Base-by-base conservation (phyloP, 2,329 filamentous ascomycete genomes). In the Aspergillus sclerotialis region DNA sequence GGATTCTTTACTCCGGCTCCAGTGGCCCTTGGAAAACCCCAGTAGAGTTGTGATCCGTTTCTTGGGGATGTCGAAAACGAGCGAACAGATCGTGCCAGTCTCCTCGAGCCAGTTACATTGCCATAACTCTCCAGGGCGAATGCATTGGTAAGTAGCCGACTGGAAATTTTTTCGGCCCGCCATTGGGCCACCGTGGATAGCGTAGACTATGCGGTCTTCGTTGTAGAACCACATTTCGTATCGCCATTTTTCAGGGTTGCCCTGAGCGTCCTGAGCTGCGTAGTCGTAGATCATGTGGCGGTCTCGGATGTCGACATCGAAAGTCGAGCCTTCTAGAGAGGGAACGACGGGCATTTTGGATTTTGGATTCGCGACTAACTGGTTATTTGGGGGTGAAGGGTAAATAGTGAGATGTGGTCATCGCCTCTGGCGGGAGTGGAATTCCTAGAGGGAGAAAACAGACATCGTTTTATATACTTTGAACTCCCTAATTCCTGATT, bases 201-300 rank as follows among this genome's bases (percentile, higher is more conserved):
- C 67, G 44, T 78, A 78, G 38, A 78, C 68, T 30, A 76, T 67
- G 4, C 72, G 66, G 35, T 65, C 56, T 12, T 67, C 55, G n/a
- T 67, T 73, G 45, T 71, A 72, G 55, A 76, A 76, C 74, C 75
- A 78, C 48, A 78, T 68, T 39, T 78, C 75, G 44, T 78, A 78
- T 2, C 71, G 67, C 75, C 74, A 78, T 49, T 74, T 77, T 33
- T 76, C 70, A 0, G 71, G 66, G 4, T 69, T 69, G 7, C 72
- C 70, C 1, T 66, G 36, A 2, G 41, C 43, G 35, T 72, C 66
- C 33, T 68, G 53, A 1, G 69, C 72, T 26, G 68, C 61, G 43
- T 77, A 76, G 43, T 78, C 72, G 50, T 78, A 78, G 34, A 78
- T 61, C 1, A 77, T 58, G 41, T 77, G 73, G 3, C 68, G 64